phyloP scores from a whole-genome alignment of 352 stramenopile genomes.

The Globisporangium alternatum region DNA sequence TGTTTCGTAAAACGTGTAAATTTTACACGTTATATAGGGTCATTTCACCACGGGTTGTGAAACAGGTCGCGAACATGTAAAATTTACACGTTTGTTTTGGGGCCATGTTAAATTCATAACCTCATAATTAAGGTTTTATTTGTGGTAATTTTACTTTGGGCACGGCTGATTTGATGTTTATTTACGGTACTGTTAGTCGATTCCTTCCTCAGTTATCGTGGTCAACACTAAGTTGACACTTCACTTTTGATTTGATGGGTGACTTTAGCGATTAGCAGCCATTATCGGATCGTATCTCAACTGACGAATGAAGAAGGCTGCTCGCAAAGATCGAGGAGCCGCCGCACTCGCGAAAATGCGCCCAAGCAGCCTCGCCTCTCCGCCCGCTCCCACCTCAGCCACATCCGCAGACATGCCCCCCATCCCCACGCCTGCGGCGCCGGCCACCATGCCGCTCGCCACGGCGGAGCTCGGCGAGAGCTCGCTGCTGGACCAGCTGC shows the following conservation, averaged over 20 bases:
- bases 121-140: no score
- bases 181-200: no score
- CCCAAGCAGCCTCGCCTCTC: not conserved
- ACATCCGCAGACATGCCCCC: not conserved
- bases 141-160: no score
- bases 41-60: no score
- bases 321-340: conserved; percentile 2
- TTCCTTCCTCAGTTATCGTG: not conserved
- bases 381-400: not conserved
- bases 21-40: no score
- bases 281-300: not conserved
- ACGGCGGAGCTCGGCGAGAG: conserved; percentile 58
- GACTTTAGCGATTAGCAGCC: not conserved
- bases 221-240: not conserved
- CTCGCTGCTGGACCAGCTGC: conserved; percentile 72
- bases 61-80: no score
- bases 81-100: no score
- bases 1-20: no score
- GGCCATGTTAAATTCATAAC: no score
- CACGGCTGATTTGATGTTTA: no score
- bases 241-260: not conserved
- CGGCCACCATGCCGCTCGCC: conserved; percentile 11
- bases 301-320: not conserved
- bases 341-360: conserved; percentile 8
- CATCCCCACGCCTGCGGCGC: not conserved